A percentile compares a stretch with the other conserved stretches of the same genome.
phyloP scores from a whole-genome alignment of 768 basidiomycete species.

The Podaxis mareebaensis region DNA sequence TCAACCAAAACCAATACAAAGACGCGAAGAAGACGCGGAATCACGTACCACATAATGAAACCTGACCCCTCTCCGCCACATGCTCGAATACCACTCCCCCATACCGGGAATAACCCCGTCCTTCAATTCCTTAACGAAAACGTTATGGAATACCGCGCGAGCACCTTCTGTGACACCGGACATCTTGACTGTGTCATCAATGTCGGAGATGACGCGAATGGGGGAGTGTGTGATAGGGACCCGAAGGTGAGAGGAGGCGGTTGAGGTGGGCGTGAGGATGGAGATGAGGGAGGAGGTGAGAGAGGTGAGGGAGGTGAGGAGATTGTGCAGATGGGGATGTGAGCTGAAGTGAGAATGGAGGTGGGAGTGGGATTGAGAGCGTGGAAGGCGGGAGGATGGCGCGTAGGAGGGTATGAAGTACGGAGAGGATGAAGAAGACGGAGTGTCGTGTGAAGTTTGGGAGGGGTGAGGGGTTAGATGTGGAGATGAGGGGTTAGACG shows the following conservation, averaged over 20 bases:
- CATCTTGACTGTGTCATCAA: constrained; percentile 90
- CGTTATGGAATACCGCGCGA: constrained; percentile 82
- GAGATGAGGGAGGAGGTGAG: constrained; percentile 11
- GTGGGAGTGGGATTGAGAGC: neutral
- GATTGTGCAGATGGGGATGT: constrained; percentile 8
- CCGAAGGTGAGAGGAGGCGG: constrained; percentile 27
- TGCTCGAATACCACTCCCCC: constrained; percentile 71
- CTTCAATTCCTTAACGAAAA: constrained; percentile 82
- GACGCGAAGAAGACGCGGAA: constrained; percentile 29
- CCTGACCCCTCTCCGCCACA: constrained; percentile 71
- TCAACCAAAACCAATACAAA: neutral
- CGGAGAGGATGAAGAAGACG: constrained; percentile 4
- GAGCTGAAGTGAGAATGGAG: constrained; percentile 10
- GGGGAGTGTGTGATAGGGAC: constrained; percentile 60
- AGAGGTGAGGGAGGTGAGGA: constrained; percentile 14
- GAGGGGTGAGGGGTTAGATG: too few species aligned
- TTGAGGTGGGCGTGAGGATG: neutral
- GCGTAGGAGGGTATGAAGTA: neutral
- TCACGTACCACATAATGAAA: constrained; percentile 82
- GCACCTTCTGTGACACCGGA: constrained; percentile 81
- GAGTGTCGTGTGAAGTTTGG: neutral
- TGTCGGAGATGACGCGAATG: constrained; percentile 85
- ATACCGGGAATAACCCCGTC: constrained; percentile 83
- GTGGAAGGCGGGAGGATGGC: neutral
- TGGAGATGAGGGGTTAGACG: neutral